Evolutionary conservation across 768 basidiomycete genomes (phyloP).

Genomic region (Auriculariales sp.): DNA sequence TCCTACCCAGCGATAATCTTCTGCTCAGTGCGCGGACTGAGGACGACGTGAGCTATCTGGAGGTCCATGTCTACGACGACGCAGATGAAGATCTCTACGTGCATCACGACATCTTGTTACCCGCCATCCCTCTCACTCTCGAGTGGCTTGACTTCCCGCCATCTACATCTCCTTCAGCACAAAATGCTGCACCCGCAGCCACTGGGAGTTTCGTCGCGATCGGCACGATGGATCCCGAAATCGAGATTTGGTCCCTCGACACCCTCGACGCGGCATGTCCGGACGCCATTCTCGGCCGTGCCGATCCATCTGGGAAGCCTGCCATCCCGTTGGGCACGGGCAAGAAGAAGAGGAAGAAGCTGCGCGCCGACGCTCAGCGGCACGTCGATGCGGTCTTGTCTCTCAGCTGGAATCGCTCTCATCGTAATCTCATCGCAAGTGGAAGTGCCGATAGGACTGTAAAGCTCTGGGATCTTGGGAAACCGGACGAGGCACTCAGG

Average conservation of each 20-base stretch:
- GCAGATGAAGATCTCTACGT: constrained; percentile 81
- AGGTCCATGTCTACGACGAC: constrained; percentile 93
- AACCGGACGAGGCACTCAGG: constrained; percentile 19
- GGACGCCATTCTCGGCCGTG: constrained; percentile 77
- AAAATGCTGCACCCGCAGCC: constrained; percentile 80
- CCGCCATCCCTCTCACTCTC: constrained; percentile 93
- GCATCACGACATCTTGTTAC: constrained; percentile 95
- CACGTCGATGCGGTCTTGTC: constrained; percentile 93
- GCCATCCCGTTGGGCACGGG: constrained; percentile 69
- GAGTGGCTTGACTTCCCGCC: constrained; percentile 99
- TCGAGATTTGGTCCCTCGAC: constrained; percentile 97
- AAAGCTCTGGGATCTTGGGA: constrained; percentile 91
- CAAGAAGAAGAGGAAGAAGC: constrained; percentile 78
- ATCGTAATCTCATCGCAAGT: constrained; percentile 83
- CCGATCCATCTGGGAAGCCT: constrained; percentile 62
- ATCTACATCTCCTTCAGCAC: constrained; percentile 85
- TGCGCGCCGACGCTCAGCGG: constrained; percentile 43
- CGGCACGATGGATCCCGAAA: constrained; percentile 92
- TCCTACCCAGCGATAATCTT: constrained; percentile 84
- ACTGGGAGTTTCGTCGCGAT: constrained; percentile 86
- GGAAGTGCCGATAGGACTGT: constrained; percentile 91
- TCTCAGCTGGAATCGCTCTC: constrained; percentile 81
- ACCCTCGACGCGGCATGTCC: constrained; percentile 91
- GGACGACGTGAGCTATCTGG: constrained; percentile 90
- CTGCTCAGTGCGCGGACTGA: constrained; percentile 89